phyloP scores from a whole-genome alignment of 805 yeast genomes.

The Yarrowia sp. region DNA sequence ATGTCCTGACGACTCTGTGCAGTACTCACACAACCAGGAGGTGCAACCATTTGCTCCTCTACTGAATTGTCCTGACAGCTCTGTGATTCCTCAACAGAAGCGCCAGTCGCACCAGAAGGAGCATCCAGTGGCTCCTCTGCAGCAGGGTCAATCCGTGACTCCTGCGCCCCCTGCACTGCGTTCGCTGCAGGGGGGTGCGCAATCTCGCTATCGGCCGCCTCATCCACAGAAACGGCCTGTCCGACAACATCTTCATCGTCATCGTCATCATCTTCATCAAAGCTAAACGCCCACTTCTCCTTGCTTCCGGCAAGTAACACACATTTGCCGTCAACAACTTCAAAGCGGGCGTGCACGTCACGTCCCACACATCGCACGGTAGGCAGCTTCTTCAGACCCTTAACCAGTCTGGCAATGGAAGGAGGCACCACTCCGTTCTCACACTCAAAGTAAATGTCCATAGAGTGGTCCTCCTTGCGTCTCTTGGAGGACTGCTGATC shows the following conservation, averaged over 20 bases:
- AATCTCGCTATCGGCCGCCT: too few relatives aligned
- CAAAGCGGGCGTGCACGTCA: neutral
- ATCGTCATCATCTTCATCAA: neutral
- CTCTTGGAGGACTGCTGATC: neutral
- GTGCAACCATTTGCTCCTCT: too few relatives aligned
- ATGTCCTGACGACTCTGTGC: too few relatives aligned
- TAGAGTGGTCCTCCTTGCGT: neutral
- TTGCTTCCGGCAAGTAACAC: constrained; percentile 1
- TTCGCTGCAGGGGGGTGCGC: too few relatives aligned
- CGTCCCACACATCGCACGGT: neutral
- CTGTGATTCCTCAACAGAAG: too few relatives aligned
- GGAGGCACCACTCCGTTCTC: neutral
- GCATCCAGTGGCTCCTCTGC: too few relatives aligned
- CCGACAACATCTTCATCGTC: neutral
- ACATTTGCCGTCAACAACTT: neutral
- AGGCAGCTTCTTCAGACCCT: neutral
- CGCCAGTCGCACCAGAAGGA: too few relatives aligned
- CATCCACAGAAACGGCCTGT: too few relatives aligned
- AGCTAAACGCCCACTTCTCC: neutral
- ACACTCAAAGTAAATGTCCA: neutral
- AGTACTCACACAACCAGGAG: too few relatives aligned
- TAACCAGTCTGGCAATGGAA: neutral
- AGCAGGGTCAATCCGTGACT: too few relatives aligned
- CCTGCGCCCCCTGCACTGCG: too few relatives aligned
- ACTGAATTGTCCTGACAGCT: too few relatives aligned